Evolutionary conservation across 225 moss, liverwort and hornwort species (phyloP).

Genomic region (Marchantia polymorpha): DNA sequence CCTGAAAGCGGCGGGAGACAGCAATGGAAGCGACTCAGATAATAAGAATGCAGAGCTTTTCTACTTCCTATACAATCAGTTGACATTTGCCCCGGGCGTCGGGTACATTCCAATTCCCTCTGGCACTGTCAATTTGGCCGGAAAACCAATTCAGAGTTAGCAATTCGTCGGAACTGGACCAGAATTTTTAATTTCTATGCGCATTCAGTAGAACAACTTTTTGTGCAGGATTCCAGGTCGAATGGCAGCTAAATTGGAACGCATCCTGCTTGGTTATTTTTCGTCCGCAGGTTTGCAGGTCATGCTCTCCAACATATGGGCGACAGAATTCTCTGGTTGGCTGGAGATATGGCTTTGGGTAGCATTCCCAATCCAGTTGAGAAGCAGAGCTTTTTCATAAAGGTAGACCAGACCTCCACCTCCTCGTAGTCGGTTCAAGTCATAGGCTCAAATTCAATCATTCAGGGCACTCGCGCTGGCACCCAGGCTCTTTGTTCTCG

Average conservation of each 20-base stretch:
- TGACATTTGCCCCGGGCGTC: constrained; percentile 32
- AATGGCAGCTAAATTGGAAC: neutral
- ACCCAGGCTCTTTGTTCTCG: neutral
- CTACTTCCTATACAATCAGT: constrained; percentile 32
- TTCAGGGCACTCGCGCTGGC: neutral
- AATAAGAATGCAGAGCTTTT: constrained; percentile 29
- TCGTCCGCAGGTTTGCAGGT: constrained; percentile 33
- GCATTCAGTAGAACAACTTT: neutral
- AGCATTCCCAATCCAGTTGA: constrained; percentile 24
- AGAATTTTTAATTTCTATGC: neutral
- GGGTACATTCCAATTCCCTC: constrained; percentile 25
- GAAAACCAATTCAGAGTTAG: neutral
- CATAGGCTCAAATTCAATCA: neutral
- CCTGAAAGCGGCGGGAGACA: constrained; percentile 22
- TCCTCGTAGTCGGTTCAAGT: neutral
- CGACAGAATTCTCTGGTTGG: constrained; percentile 37
- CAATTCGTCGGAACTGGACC: neutral
- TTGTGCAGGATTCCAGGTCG: neutral
- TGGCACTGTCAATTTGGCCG: neutral
- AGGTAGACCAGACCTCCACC: neutral
- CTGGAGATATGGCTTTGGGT: constrained; percentile 23
- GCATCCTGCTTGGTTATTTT: neutral
- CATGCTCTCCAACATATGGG: constrained; percentile 25
- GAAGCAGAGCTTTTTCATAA: constrained; percentile 31
- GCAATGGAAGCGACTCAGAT: neutral